Evolutionary conservation across 805 yeast species (phyloP), one percentile per base, ranked within the genome.

Genomic region (Metschnikowia kunwiensis): DNA sequence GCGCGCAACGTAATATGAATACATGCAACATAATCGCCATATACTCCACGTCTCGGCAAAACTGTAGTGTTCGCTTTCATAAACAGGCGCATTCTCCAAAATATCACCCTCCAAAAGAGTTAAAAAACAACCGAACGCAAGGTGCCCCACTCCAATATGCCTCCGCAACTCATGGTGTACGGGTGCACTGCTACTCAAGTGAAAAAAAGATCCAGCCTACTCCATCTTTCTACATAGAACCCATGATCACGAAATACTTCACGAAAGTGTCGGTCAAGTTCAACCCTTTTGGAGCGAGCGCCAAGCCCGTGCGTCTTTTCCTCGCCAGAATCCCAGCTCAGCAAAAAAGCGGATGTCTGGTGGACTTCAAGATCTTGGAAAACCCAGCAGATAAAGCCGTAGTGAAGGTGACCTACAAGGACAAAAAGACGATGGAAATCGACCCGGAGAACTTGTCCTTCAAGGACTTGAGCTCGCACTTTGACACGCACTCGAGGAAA

Each of bases 211-310:
- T n/a, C n/a, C n/a, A n/a, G n/a, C n/a, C n/a, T n/a, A n/a, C n/a
- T n/a, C n/a, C n/a, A n/a, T n/a, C n/a, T n/a, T n/a, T n/a, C n/a
- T n/a, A n/a, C n/a, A n/a, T n/a, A n/a, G n/a, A n/a, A n/a, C n/a
- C 29, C 26, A 89, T 89, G 97, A 84, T 89, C 54, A 91, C 97
- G 25, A 87, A 86, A 62, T 89, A 83, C 64, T 86, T 91, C 65
- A 71, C 88, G 23, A 78, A 78, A 46, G 86, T 87, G 7, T 68
- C 70, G 28, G 85, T 91, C 27, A 78, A 72, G 54, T 86, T 89
- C 71, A 78, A 85, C 58, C 96, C 96, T 1, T 72, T 83, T 46
- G 61, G 70, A 19, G 84, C 83, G 47, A 54, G 54, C 15, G 93
- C 88, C 28, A 84, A 82, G 59, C 69, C 84, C 5, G 88, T 95